Conservation (phyloP, 768 basidiomycete species). For the Albatrellus ellisii region DNA sequence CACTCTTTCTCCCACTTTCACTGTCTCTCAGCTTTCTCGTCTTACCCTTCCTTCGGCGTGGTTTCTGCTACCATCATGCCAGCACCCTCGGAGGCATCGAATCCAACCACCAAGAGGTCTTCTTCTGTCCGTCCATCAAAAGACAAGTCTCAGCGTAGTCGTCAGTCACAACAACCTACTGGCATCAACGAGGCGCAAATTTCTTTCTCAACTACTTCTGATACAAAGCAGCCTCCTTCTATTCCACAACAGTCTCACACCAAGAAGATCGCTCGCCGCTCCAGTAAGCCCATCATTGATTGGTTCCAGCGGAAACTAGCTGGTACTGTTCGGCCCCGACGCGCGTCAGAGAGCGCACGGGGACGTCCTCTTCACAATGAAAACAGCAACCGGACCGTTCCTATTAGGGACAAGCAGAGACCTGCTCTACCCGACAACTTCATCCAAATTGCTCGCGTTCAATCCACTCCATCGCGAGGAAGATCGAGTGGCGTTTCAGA, state of each 20-base stretch:
- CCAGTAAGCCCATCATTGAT: conserved; percentile 78
- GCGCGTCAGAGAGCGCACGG: conserved; percentile 24
- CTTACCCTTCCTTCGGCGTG: too few species aligned
- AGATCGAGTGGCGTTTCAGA: conserved; percentile 14
- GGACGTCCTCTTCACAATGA: too few species aligned
- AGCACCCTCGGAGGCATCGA: background rate
- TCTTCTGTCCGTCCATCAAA: background rate
- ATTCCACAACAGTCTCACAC: conserved; percentile 24
- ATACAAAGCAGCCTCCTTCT: conserved; percentile 14
- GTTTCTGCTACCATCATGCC: too few species aligned
- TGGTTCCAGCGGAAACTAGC: conserved; percentile 85
- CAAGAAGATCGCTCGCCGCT: conserved; percentile 55
- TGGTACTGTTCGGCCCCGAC: conserved; percentile 48
- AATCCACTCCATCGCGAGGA: conserved; percentile 13
- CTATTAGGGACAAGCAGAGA: conserved; percentile 8
- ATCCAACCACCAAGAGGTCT: background rate
- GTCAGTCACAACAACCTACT: background rate
- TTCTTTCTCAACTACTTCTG: conserved; percentile 1
- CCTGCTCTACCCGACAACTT: conserved; percentile 11
- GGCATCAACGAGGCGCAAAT: conserved; percentile 5
- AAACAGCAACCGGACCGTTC: conserved; percentile 4
- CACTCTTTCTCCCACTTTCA: too few species aligned
- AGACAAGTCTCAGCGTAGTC: background rate
- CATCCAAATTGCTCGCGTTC: conserved; percentile 11
- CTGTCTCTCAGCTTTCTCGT: too few species aligned